Conservation (phyloP, 2,329 filamentous ascomycete genomes). For the Talaromyces albobiverticillius region DNA sequence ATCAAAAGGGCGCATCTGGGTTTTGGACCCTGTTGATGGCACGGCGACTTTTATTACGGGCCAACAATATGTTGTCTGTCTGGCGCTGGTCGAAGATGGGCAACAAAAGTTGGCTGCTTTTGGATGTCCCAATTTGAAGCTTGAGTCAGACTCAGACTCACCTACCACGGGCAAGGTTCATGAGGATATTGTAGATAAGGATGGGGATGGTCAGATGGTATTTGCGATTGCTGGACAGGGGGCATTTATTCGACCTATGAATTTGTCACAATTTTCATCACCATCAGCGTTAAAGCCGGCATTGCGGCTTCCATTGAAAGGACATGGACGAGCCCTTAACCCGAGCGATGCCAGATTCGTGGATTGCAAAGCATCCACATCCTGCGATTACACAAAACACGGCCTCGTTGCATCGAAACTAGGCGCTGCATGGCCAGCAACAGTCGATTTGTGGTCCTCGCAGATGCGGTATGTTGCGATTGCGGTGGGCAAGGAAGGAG, state of each 20-base stretch:
- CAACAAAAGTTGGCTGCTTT: constrained; percentile 58
- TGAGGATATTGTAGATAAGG: constrained; percentile 42
- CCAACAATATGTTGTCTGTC: constrained; percentile 62
- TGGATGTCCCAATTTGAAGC: constrained; percentile 60
- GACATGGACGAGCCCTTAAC: background rate
- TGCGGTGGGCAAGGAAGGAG: constrained; percentile 44
- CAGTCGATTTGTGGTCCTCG: constrained; percentile 51
- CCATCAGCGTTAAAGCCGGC: constrained; percentile 28
- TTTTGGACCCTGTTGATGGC: constrained; percentile 64
- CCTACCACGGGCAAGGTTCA: constrained; percentile 22
- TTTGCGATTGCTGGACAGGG: constrained; percentile 50
- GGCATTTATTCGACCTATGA: constrained; percentile 37
- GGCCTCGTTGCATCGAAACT: constrained; percentile 38
- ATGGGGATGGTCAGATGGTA: constrained; percentile 50
- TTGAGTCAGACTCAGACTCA: background rate
- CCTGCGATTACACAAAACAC: constrained; percentile 39
- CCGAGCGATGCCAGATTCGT: constrained; percentile 42
- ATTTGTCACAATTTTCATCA: constrained; percentile 15
- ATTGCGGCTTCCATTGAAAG: constrained; percentile 22
- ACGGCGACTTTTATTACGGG: constrained; percentile 61
- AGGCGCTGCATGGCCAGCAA: constrained; percentile 44
- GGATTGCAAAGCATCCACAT: constrained; percentile 37
- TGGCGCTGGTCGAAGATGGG: constrained; percentile 58
- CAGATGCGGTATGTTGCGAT: constrained; percentile 55
- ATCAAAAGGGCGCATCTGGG: constrained; percentile 52